Evolutionary conservation across 495 filamentous ascomycete species (phyloP).

Genomic region (Annulohypoxylon bovei): DNA sequence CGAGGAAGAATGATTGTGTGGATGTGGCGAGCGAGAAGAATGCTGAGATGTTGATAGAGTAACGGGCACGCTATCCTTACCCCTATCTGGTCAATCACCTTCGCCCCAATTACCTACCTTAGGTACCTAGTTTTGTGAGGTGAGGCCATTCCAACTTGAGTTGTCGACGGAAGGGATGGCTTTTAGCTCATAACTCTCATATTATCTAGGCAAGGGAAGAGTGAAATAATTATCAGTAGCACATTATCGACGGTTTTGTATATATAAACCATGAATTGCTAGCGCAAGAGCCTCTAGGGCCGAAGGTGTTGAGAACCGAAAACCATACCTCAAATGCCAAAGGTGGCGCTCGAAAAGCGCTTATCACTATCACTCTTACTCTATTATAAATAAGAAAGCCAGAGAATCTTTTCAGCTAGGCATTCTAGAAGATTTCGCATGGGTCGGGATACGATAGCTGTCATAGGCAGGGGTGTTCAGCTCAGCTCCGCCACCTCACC

Average conservation of each 20-base stretch:
- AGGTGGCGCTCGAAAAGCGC: background rate
- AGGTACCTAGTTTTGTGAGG: background rate
- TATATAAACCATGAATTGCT: background rate
- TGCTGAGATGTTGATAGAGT: background rate
- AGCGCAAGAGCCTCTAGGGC: background rate
- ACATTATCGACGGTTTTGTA: background rate
- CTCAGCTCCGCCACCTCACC: background rate
- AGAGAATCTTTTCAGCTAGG: conserved; percentile 3
- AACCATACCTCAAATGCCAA: background rate
- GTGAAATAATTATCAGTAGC: background rate
- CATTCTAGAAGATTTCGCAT: background rate
- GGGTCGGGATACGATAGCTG: background rate
- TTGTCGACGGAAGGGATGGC: background rate
- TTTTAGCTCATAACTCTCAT: background rate
- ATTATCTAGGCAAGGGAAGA: background rate
- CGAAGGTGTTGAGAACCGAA: background rate
- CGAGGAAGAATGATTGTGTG: background rate
- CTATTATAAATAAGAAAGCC: background rate
- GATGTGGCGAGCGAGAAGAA: background rate
- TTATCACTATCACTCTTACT: background rate
- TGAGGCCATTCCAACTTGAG: background rate
- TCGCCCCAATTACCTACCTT: no score
- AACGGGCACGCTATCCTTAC: no score
- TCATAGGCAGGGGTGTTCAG: background rate
- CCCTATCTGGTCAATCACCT: background rate